A percentile compares a stretch with the other conserved stretches of the same genome.
Evolutionary conservation across 2,329 filamentous ascomycete genomes (phyloP).

Genomic region (Penicillium crustosum): DNA sequence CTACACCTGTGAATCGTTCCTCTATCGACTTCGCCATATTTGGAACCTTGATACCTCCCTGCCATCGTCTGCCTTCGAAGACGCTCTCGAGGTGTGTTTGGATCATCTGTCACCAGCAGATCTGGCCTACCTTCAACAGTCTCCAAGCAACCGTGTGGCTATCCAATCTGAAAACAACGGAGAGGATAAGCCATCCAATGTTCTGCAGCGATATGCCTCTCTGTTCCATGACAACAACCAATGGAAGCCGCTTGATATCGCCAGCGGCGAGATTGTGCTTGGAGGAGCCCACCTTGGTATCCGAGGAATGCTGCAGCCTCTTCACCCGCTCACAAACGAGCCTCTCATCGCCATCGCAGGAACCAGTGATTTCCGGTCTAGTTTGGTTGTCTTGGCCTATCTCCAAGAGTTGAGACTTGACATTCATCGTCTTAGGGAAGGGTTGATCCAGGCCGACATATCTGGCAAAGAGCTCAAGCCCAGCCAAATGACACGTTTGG

Average conservation of each 20-base stretch:
- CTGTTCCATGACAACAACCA: conserved; percentile 32
- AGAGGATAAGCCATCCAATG: conserved; percentile 17
- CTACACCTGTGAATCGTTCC: conserved; percentile 40
- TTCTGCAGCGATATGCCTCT: conserved; percentile 34
- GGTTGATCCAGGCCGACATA: conserved; percentile 33
- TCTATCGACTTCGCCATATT: conserved; percentile 42
- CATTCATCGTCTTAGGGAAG: conserved; percentile 36
- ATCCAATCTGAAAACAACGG: conserved; percentile 10
- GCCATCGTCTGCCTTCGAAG: conserved; percentile 13
- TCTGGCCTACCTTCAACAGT: conserved; percentile 34
- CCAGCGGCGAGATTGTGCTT: conserved; percentile 24
- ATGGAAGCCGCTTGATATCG: conserved; percentile 31
- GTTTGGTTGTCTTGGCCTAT: conserved; percentile 32
- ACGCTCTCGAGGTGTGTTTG: conserved; percentile 33
- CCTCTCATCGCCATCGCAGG: conserved; percentile 34
- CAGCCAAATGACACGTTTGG: conserved; percentile 44
- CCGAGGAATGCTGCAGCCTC: conserved; percentile 31
- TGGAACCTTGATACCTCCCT: conserved; percentile 26
- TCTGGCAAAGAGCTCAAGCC: conserved; percentile 39
- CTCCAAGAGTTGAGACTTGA: conserved; percentile 41
- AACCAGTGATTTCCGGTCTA: conserved; percentile 22
- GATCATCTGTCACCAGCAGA: conserved; percentile 41
- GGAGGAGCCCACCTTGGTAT: conserved; percentile 29
- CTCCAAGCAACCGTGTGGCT: conserved; percentile 25
- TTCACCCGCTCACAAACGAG: conserved; percentile 45